A percentile compares a stretch with the other conserved stretches of the same genome.
Conservation (phyloP, 495 filamentous ascomycete genomes). For the Xylaria intraflava region DNA sequence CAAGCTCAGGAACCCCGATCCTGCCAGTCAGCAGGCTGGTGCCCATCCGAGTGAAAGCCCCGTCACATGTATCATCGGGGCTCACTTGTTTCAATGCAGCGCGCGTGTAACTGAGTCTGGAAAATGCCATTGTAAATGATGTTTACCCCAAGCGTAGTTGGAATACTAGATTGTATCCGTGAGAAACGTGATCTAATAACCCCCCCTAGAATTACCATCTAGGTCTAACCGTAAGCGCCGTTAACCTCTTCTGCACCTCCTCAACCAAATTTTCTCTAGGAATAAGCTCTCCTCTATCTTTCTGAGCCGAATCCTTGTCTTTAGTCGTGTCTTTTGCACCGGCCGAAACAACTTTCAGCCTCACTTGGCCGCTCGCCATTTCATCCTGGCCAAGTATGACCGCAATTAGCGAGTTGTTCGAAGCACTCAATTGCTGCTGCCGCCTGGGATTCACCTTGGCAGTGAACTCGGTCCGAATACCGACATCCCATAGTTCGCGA, state of each 20-base stretch:
- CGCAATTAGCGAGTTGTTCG: conserved; percentile 68
- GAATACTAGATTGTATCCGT: no score
- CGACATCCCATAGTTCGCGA: conserved; percentile 67
- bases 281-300: conserved; percentile 58
- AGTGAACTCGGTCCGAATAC: conserved; percentile 68
- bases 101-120: no score
- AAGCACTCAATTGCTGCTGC: conserved; percentile 72
- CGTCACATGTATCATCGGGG: no score
- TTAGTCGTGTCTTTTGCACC: conserved; percentile 59
- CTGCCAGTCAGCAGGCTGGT: no score
- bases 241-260: conserved; percentile 48
- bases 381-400: conserved; percentile 84
- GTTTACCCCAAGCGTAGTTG: no score
- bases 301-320: no score
- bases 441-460: conserved; percentile 78
- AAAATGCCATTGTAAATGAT: no score
- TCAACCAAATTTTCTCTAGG: conserved; percentile 48
- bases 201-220: no score
- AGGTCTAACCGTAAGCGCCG: background rate
- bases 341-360: conserved; percentile 66
- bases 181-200: no score
- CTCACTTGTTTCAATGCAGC: no score
- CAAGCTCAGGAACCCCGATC: no score
- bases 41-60: no score
- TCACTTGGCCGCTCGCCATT: conserved; percentile 65